Evolutionary conservation across 2,329 filamentous ascomycete species (phyloP), one percentile per base, ranked within the genome.

Genomic region (Magnaporthiopsis poae): DNA sequence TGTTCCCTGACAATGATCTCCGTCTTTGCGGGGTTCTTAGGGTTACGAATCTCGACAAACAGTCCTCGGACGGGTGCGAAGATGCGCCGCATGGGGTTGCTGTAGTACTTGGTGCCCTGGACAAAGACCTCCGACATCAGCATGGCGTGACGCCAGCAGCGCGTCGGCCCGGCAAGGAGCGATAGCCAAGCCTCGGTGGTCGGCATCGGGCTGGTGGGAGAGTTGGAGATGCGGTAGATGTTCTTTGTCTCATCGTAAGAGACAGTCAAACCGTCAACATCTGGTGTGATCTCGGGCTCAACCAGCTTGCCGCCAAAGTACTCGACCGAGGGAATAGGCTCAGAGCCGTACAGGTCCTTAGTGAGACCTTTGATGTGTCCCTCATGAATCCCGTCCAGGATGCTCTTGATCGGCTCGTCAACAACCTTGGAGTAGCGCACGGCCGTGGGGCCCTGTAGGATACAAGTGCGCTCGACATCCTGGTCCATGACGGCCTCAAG

Each of bases 91-190:
- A 97, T 90, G 0, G 95, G 96, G 79, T 99, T 99, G 67, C 92
- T 96, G 81, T 98, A 92, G 81, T 96, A 98, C 75, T 96, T 92
- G 77, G 96, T 90, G 21, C 93, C 95, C 78, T 99, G 95, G 5
- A 97, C 91, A 70, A 97, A 89, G 35, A 97, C 90, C 71, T 99
- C 94, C 0, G 93, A 90, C 68, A 92, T 91, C 78, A 99, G 94
- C 68, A 99, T 87, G 35, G 95, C 95, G 75, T 97, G 92, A 68
- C 94, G 88, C 95, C 95, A 99, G 64, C 91, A 97, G 74, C 93
- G 91, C 68, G 84, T 88, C 63, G 87, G 85, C 25, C 95, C 95
- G 60, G 94, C 95, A 65, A 99, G 84, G 21, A 98, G 86, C 66
- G 92, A 85, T 71, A 97, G 80, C 95, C 95, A 99, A 25, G 88